Percentiles rank a stretch among this genome's conserved stretches.
Evolutionary conservation across 2,329 filamentous ascomycete genomes (phyloP).

Genomic region (Akanthomyces uredinophilus): DNA sequence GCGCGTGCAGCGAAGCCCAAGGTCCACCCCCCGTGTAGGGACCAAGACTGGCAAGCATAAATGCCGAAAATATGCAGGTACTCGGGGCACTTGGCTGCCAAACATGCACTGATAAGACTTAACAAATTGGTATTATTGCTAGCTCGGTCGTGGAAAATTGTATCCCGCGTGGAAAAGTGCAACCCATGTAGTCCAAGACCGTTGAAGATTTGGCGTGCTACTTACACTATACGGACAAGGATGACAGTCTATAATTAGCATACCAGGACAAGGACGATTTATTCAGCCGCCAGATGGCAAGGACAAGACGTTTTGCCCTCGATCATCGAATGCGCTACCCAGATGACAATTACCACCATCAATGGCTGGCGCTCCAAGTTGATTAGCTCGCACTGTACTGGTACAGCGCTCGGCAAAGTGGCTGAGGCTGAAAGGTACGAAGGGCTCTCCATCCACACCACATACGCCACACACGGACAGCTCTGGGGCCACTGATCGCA

Average conservation of each 20-base stretch:
- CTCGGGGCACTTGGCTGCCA: no score
- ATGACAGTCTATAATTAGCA: slow-evolving; percentile 4
- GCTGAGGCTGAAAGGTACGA: no score
- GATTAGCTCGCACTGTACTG: slow-evolving; percentile 2
- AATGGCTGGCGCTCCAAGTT: neutral
- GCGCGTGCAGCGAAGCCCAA: neutral
- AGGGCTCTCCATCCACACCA: neutral
- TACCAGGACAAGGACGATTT: neutral
- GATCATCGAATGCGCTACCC: neutral
- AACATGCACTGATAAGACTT: no score
- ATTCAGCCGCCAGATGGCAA: neutral
- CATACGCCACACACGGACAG: neutral
- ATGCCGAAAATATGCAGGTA: neutral
- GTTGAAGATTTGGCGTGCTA: neutral
- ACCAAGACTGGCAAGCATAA: neutral
- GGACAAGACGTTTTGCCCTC: neutral
- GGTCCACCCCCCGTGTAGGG: neutral
- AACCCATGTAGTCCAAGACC: neutral
- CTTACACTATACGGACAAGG: neutral
- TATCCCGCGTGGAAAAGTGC: neutral
- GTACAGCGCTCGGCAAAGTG: neutral
- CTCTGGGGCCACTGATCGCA: slow-evolving; percentile 3
- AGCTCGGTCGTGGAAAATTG: neutral
- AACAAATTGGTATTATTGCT: no score
- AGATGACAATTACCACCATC: neutral